These are phyloP conservation scores for Blastobotrys apis DNA, from an alignment of 1,139 yeast genomes.

Conservation along the genomic window DNA sequence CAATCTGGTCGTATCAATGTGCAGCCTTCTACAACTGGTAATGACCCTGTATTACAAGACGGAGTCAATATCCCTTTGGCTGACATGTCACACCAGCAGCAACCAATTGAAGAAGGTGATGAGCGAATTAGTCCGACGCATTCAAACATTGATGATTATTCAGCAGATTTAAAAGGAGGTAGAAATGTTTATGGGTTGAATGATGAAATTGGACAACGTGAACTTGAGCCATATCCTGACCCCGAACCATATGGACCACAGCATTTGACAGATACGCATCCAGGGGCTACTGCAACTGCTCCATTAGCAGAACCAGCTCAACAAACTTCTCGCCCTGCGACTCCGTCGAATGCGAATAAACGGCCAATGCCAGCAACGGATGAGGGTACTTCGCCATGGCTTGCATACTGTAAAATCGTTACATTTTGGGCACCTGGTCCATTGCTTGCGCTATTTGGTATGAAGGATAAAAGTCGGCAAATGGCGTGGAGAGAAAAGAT, in stretches of 20 bases:
- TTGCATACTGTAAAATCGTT: conserved; percentile 67
- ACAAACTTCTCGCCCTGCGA: not conserved
- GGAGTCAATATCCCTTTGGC: conserved; percentile 26
- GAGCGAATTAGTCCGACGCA: not conserved
- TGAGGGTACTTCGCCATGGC: conserved; percentile 62
- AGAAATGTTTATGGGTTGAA: conserved; percentile 57
- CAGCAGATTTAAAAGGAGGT: conserved; percentile 36
- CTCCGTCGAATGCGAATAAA: conserved; percentile 8
- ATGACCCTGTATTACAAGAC: conserved; percentile 53
- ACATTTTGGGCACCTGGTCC: conserved; percentile 94
- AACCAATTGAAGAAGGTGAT: conserved; percentile 17
- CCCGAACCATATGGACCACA: conserved; percentile 18
- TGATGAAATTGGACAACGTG: conserved; percentile 56
- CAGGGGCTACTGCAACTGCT: conserved; percentile 10
- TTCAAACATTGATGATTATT: not conserved
- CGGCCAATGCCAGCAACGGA: conserved; percentile 16
- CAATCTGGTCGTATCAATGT: conserved; percentile 57
- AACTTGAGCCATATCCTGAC: conserved; percentile 11
- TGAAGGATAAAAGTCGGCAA: conserved; percentile 75
- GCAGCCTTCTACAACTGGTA: conserved; percentile 70
- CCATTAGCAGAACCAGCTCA: conserved; percentile 1
- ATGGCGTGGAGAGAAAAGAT: conserved; percentile 97
- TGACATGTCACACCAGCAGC: conserved; percentile 15
- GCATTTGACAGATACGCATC: conserved; percentile 12
- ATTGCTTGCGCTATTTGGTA: conserved; percentile 65